These are phyloP conservation scores for Apiotrichum veenhuisii DNA, from an alignment of 1,284 basidiomycete genomes.

Conservation along the genomic window DNA sequence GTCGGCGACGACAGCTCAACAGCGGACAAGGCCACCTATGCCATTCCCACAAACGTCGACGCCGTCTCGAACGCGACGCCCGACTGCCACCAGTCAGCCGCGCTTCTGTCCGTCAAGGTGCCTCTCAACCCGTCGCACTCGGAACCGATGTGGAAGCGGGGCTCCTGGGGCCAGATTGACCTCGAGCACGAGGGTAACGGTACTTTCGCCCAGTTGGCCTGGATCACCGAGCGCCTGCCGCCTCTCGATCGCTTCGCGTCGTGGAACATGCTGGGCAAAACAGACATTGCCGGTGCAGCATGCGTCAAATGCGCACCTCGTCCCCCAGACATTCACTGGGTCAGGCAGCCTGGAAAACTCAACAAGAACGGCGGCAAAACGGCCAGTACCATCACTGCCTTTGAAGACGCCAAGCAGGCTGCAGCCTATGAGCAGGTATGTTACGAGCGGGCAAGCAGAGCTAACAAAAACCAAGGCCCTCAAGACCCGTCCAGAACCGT, in stretches of 20 bases:
- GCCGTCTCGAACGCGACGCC: constrained; percentile 56
- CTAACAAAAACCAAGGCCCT: constrained; percentile 59
- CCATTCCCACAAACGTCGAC: constrained; percentile 60
- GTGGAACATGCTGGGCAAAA: constrained; percentile 57
- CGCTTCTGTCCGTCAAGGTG: constrained; percentile 71
- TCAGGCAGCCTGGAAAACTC: constrained; percentile 45
- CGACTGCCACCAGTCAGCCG: constrained; percentile 68
- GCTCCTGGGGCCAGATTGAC: constrained; percentile 72
- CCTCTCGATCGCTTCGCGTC: constrained; percentile 63
- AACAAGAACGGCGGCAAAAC: constrained; percentile 45
- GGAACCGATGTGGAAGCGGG: constrained; percentile 71
- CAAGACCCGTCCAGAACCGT: constrained; percentile 79
- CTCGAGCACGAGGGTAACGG: constrained; percentile 71
- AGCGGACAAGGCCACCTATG: constrained; percentile 60
- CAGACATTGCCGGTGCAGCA: constrained; percentile 50
- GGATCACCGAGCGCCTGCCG: constrained; percentile 79
- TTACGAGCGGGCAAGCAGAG: not conserved
- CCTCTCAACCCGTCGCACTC: constrained; percentile 62
- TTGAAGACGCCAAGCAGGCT: constrained; percentile 78
- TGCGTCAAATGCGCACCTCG: constrained; percentile 70
- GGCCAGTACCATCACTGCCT: constrained; percentile 51
- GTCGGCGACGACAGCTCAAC: constrained; percentile 37
- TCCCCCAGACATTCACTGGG: constrained; percentile 72
- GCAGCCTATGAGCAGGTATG: constrained; percentile 68
- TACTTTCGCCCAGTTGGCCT: constrained; percentile 74